Percentiles rank a stretch among this genome's conserved stretches.
phyloP scores from a whole-genome alignment of 225 moss, liverwort and hornwort species.

The Pleurozium schreberi region DNA sequence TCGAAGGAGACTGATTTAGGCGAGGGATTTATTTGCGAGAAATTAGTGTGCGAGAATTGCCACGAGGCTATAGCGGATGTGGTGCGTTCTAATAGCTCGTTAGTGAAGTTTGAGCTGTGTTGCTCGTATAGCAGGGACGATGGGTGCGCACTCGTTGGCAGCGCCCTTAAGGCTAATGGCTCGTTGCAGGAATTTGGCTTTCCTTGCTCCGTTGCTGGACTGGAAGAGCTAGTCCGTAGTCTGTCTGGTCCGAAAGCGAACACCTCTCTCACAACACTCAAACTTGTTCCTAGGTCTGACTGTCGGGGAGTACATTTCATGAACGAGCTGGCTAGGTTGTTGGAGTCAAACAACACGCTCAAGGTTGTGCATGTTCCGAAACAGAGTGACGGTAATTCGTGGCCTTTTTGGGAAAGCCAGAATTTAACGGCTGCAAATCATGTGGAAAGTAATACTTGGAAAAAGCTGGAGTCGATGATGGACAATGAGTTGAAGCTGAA shows the following conservation, averaged over 20 bases:
- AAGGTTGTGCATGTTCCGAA: neutral
- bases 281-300: neutral
- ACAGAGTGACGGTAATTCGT: neutral
- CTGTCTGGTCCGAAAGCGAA: neutral
- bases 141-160: neutral
- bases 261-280: neutral
- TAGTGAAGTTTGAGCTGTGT: neutral
- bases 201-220: neutral
- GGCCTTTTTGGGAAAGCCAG: neutral
- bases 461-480: neutral
- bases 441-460: neutral
- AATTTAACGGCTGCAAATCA: neutral
- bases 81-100: neutral
- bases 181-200: slow-evolving; percentile 2
- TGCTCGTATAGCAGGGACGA: neutral
- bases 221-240: neutral
- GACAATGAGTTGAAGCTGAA: neutral
- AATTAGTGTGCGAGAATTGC: neutral
- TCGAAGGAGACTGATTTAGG: neutral
- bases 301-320: neutral
- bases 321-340: neutral
- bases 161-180: neutral
- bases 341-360: neutral
- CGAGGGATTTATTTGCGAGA: neutral
- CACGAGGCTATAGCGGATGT: neutral